These are phyloP conservation scores for Parathielavia hyrcaniae DNA, from an alignment of 495 filamentous ascomycete genomes.

Conservation along the genomic window DNA sequence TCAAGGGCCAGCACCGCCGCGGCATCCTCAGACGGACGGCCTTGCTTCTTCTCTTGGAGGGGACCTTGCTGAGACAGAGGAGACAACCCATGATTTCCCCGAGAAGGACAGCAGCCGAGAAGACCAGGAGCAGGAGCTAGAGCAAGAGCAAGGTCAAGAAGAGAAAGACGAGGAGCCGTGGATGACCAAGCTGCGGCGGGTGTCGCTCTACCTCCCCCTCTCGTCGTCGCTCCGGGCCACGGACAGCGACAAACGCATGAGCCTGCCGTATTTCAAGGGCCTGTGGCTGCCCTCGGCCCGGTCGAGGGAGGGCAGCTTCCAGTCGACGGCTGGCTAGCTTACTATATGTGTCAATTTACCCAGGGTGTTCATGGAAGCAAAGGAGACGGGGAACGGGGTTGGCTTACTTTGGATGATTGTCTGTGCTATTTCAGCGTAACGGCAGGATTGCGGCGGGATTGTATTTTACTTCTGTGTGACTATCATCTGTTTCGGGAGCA, in stretches of 20 bases:
- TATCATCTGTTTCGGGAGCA: no score
- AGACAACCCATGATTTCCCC: background rate
- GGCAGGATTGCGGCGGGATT: no score
- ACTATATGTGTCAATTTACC: no score
- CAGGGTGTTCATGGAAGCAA: no score
- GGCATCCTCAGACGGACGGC: no score
- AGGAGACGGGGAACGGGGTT: background rate
- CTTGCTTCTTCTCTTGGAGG: no score
- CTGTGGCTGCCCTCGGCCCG: conserved; percentile 15
- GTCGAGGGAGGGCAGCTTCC: conserved; percentile 10
- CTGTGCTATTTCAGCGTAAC: background rate
- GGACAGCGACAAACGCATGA: conserved; percentile 28
- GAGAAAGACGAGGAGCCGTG: background rate
- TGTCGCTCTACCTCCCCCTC: conserved; percentile 9
- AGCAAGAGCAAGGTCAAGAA: background rate
- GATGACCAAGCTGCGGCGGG: conserved; percentile 3
- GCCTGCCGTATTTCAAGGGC: conserved; percentile 27
- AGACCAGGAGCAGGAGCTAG: background rate
- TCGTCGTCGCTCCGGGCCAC: conserved; percentile 1
- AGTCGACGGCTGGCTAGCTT: background rate
- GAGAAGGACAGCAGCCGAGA: background rate
- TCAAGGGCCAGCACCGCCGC: no score
- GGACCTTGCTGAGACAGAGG: background rate
- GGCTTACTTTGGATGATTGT: background rate
- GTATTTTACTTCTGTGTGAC: no score